Evolutionary conservation across 2,329 filamentous ascomycete species (phyloP).

Genomic region (Neoscytalidium dimidiatum): DNA sequence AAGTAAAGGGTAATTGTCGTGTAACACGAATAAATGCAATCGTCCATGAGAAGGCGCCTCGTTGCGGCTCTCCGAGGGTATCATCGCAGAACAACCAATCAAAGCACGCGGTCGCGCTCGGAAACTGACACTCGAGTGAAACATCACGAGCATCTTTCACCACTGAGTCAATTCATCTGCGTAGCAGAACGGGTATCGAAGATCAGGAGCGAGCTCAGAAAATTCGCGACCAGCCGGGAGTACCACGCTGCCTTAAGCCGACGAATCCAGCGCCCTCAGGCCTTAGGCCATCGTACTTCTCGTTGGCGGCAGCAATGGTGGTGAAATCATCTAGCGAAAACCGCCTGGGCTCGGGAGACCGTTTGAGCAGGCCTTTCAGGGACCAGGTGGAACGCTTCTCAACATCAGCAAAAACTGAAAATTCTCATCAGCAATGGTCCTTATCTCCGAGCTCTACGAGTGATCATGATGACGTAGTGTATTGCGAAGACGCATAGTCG

Average conservation of each 20-base stretch:
- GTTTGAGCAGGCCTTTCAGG: neutral
- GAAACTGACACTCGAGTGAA: neutral
- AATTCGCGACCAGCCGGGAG: slow-evolving; percentile 1
- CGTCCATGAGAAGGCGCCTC: neutral
- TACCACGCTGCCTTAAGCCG: slow-evolving; percentile 1
- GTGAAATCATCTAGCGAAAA: slow-evolving; percentile 11
- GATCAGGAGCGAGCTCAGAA: neutral
- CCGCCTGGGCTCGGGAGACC: neutral
- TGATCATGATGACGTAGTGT: neutral
- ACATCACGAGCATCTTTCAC: neutral
- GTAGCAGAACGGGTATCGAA: neutral
- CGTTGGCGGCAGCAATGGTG: slow-evolving; percentile 12
- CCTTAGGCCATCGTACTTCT: slow-evolving; percentile 2
- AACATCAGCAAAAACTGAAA: neutral
- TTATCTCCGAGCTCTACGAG: neutral
- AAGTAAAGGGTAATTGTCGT: neutral
- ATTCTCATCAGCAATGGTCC: neutral
- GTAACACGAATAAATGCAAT: neutral
- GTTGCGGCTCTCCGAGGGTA: neutral
- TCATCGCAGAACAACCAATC: neutral
- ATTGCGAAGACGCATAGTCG: no score
- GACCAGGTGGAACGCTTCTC: neutral
- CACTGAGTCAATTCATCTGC: neutral
- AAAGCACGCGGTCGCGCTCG: neutral
- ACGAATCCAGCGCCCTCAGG: slow-evolving; percentile 9